Evolutionary conservation across 495 filamentous ascomycete genomes (phyloP), one percentile per base, ranked within the genome.

Genomic region (Tuber indicum): DNA sequence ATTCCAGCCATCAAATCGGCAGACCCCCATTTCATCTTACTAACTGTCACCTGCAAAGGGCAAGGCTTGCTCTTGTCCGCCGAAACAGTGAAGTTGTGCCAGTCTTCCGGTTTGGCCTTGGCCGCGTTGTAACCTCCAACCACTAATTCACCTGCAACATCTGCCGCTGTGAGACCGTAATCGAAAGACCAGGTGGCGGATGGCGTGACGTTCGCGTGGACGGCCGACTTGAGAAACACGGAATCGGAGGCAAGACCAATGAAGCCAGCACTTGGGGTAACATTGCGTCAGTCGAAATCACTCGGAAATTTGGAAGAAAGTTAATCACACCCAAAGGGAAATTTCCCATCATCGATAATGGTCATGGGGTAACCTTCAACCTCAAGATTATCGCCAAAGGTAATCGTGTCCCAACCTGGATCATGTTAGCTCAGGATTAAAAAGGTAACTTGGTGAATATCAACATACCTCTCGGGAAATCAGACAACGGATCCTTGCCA

Each of bases 241-340:
- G 81, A 82, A 74, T 82, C 75, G 19, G 71, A 70, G 6, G 81
- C 81, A 46, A 82, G 76, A 71, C 81, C 77, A 9, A 79, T 26
- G 74, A 82, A 82, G 46, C 81, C 81, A 45, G 81, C 72, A 19
- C 81, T 82, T 41, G 39, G 26, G 19, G 72, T 72, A 14, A 46
- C 26, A 74, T 72, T 52, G 19, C 21, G 72, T 72, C 45, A 46
- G 46, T 62, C 44, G 70, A 41, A 10, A 49, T 79, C 23, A 62
- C 36, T 70, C 43, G 74, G 71, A 19, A 43, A 47, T 45, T 45
- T 36, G 7, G 41, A 32, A 32, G 45, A 71, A 74, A 46, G n/a
- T 14, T 52, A 41, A 70, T 47, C 73, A n/a, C 77, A 82, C 81
- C 81, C 81, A 36, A 82, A 82, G 0, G 81, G 81, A 78, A 82